Conservation (phyloP, 202 grass and related monocot genomes). For the Miscanthus sacchariflorus region DNA sequence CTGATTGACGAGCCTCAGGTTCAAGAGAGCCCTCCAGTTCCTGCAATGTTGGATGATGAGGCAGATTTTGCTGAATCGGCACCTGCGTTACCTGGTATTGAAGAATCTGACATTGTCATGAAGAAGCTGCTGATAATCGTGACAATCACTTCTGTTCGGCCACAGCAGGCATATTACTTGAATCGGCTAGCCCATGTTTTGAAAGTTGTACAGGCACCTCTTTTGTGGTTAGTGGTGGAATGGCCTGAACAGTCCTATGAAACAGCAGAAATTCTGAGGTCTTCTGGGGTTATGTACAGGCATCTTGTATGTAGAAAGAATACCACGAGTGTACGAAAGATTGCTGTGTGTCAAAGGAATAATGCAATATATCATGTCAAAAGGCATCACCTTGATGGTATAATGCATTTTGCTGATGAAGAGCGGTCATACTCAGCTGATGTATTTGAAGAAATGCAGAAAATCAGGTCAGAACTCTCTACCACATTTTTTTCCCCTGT, state of each 20-base stretch:
- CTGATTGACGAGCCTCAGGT: slow-evolving; percentile 46
- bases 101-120: slow-evolving; percentile 33
- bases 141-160: slow-evolving; percentile 84
- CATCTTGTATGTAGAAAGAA: slow-evolving; percentile 90
- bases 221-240: slow-evolving; percentile 95
- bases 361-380: slow-evolving; percentile 89
- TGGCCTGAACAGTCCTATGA: slow-evolving; percentile 67
- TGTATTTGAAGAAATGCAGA: slow-evolving; percentile 93
- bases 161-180: slow-evolving; percentile 86
- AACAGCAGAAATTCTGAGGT: slow-evolving; percentile 82
- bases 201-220: slow-evolving; percentile 70
- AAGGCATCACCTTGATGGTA: slow-evolving; percentile 93
- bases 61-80: slow-evolving; percentile 51
- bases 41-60: slow-evolving; percentile 65
- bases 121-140: slow-evolving; percentile 92
- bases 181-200: slow-evolving; percentile 86
- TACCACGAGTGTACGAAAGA: slow-evolving; percentile 66
- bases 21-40: slow-evolving; percentile 56
- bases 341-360: slow-evolving; percentile 83
- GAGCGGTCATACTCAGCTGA: slow-evolving; percentile 74
- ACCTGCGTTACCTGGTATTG: slow-evolving; percentile 6
- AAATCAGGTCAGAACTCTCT: slow-evolving; percentile 70
- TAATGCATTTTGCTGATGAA: slow-evolving; percentile 94
- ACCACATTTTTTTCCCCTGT: background rate
- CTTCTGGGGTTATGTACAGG: slow-evolving; percentile 92